Percentiles rank a stretch among this genome's conserved stretches.
Conservation (phyloP, 805 yeast species). For the Schizosaccharomyces lindneri region DNA sequence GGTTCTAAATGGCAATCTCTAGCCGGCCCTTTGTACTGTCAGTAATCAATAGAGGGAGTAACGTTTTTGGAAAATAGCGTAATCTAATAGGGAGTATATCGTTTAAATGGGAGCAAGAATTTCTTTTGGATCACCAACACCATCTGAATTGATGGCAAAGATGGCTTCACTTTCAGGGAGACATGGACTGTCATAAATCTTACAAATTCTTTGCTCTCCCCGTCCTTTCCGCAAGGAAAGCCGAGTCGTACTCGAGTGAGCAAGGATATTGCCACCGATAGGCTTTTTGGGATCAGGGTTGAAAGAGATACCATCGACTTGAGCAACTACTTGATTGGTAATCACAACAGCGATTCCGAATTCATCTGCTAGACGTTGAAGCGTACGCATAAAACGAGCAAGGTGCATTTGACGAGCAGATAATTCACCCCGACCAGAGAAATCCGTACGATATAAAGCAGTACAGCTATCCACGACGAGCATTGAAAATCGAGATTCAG, state of each 20-base stretch:
- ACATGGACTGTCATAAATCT: constrained; percentile 88
- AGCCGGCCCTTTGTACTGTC: neutral
- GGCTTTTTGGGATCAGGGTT: constrained; percentile 97
- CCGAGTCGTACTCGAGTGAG: constrained; percentile 79
- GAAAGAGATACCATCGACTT: constrained; percentile 70
- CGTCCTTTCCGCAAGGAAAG: constrained; percentile 72
- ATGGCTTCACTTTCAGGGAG: constrained; percentile 86
- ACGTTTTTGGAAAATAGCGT: neutral
- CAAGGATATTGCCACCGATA: constrained; percentile 92
- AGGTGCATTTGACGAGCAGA: constrained; percentile 87
- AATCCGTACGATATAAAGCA: constrained; percentile 90
- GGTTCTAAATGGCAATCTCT: no score
- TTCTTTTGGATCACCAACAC: constrained; percentile 83
- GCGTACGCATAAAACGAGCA: constrained; percentile 72
- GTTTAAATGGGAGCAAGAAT: neutral
- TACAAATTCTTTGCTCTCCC: constrained; percentile 80
- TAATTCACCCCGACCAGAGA: constrained; percentile 81
- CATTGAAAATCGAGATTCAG: constrained; percentile 71
- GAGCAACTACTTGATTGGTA: constrained; percentile 91
- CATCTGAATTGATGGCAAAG: constrained; percentile 89
- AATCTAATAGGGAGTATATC: neutral
- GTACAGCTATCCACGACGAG: constrained; percentile 90
- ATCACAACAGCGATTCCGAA: constrained; percentile 93
- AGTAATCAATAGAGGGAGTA: neutral
- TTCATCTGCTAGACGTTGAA: constrained; percentile 87